Conservation (phyloP, 352 stramenopile species). For the Thraustotheca clavata region DNA sequence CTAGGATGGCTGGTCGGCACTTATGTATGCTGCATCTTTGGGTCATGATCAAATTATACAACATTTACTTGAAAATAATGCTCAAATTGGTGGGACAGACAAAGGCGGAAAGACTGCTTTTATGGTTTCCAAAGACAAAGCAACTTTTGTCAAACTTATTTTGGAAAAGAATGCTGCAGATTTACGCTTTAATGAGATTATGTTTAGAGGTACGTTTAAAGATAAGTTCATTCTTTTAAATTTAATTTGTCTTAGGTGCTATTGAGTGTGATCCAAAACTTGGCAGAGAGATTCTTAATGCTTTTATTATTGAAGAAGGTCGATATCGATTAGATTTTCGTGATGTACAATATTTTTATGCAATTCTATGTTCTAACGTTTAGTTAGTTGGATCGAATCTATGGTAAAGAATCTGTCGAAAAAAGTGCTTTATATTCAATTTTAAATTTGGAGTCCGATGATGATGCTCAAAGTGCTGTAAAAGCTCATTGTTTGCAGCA, state of each 20-base stretch:
- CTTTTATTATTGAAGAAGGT: slow-evolving; percentile 11
- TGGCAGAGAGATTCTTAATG: slow-evolving; percentile 16
- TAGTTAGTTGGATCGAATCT: slow-evolving; percentile 19
- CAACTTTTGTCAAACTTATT: slow-evolving; percentile 18
- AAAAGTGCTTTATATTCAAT: slow-evolving; percentile 16
- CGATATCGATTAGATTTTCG: slow-evolving; percentile 17
- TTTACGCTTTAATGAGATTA: slow-evolving; percentile 15
- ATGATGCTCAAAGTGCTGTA: slow-evolving; percentile 10
- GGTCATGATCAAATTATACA: slow-evolving; percentile 2
- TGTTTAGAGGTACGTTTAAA: slow-evolving; percentile 15
- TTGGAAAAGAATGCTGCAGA: slow-evolving; percentile 10
- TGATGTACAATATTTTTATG: neutral
- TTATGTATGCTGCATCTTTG: slow-evolving; percentile 19
- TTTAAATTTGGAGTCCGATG: neutral
- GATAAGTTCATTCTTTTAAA: neutral
- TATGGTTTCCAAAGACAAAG: slow-evolving; percentile 17
- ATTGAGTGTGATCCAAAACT: slow-evolving; percentile 21
- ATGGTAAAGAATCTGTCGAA: slow-evolving; percentile 8
- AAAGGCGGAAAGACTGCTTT: slow-evolving; percentile 22
- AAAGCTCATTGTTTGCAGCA: slow-evolving; percentile 18
- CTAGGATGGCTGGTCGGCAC: slow-evolving; percentile 19
- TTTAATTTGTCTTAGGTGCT: neutral
- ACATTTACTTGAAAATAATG: neutral
- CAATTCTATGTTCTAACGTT: neutral
- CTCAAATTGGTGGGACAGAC: slow-evolving; percentile 16